A percentile compares a stretch with the other conserved stretches of the same genome.
Evolutionary conservation across 352 stramenopile species (phyloP).

Genomic region (Globisporangium paroecandrum): DNA sequence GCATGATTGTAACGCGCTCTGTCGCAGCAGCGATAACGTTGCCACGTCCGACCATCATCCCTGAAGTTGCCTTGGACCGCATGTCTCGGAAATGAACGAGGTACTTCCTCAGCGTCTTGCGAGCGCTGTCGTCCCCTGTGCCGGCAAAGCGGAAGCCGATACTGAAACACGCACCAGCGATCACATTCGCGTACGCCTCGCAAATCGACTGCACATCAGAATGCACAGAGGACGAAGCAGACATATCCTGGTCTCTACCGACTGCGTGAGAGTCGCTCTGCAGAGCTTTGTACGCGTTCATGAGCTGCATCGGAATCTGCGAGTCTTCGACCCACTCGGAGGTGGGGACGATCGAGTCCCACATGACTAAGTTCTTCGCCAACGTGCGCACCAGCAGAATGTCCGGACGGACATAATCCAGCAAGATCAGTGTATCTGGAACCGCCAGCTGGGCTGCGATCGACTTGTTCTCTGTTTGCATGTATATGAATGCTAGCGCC

Average conservation of each 20-base stretch:
- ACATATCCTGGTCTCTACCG: conserved; percentile 9
- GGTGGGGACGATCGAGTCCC: conserved; percentile 90
- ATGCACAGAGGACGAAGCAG: conserved; percentile 22
- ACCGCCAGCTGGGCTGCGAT: conserved; percentile 85
- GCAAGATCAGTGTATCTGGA: conserved; percentile 93
- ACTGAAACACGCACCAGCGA: conserved; percentile 93
- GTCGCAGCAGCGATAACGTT: conserved; percentile 56
- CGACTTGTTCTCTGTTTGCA: conserved; percentile 89
- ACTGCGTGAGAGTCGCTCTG: background rate
- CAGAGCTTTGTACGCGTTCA: conserved; percentile 42
- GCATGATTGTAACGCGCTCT: conserved; percentile 90
- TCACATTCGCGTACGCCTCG: conserved; percentile 93
- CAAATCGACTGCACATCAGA: conserved; percentile 89
- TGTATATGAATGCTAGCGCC: conserved; percentile 96
- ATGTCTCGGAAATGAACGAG: conserved; percentile 79
- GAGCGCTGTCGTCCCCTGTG: conserved; percentile 58
- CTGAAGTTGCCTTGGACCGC: conserved; percentile 35
- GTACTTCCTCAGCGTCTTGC: conserved; percentile 56
- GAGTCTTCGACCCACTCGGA: conserved; percentile 86
- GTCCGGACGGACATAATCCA: conserved; percentile 96
- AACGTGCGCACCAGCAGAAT: conserved; percentile 93
- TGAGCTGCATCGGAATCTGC: conserved; percentile 58
- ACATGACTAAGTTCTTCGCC: conserved; percentile 93
- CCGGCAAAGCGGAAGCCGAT: conserved; percentile 94
- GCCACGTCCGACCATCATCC: conserved; percentile 21